phyloP scores from a whole-genome alignment of 768 basidiomycete genomes.

The Lactifluus rugatus region DNA sequence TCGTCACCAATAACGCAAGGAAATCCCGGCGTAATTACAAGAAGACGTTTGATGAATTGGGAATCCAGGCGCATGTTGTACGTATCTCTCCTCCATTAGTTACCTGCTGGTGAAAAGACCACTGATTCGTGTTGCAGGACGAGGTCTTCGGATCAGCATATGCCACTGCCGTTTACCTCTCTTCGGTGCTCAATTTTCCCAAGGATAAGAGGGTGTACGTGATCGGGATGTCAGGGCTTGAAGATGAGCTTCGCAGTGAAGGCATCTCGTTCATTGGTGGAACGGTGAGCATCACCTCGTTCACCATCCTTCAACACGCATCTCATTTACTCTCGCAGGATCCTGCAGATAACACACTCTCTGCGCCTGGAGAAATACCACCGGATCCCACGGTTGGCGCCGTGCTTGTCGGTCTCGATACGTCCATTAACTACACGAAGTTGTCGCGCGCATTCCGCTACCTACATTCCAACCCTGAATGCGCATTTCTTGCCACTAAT shows the following conservation, averaged over 20 bases:
- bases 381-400: conserved; percentile 77
- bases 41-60: conserved; percentile 83
- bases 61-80: conserved; percentile 77
- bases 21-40: conserved; percentile 87
- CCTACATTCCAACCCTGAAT: conserved; percentile 67
- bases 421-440: conserved; percentile 86
- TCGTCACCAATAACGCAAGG: conserved; percentile 96
- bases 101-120: not conserved
- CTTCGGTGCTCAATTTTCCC: conserved; percentile 80
- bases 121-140: conserved; percentile 43
- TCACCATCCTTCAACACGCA: conserved; percentile 4
- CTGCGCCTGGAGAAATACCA: conserved; percentile 58
- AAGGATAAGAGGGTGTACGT: conserved; percentile 93
- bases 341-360: conserved; percentile 71
- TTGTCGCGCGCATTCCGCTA: conserved; percentile 88
- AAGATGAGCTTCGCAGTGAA: conserved; percentile 87
- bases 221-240: conserved; percentile 83
- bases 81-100: conserved; percentile 25
- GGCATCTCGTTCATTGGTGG: conserved; percentile 77
- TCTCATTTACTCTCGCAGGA: conserved; percentile 41
- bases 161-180: conserved; percentile 74
- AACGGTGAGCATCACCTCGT: conserved; percentile 46
- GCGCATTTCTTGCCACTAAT: conserved; percentile 85
- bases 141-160: conserved; percentile 97
- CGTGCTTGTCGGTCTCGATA: conserved; percentile 90